phyloP scores from a whole-genome alignment of 495 filamentous ascomycete species.

The Hypoxylon subgilvum region DNA sequence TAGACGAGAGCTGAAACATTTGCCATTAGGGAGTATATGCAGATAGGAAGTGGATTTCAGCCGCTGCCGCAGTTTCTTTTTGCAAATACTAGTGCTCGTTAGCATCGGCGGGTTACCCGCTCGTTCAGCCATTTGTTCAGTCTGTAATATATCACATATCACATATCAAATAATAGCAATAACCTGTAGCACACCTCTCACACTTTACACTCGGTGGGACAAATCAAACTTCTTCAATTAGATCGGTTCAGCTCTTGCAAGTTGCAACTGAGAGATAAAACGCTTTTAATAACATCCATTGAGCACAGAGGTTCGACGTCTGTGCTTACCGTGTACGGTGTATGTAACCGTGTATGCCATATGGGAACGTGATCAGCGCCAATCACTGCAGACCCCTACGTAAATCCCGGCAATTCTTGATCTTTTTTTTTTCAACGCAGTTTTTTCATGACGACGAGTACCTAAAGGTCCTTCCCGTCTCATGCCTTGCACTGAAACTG shows the following conservation, averaged over 20 bases:
- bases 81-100: conserved; percentile 9
- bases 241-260: too few species aligned
- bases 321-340: neutral
- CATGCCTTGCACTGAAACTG: conserved; percentile 24
- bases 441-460: neutral
- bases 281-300: neutral
- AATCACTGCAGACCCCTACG: conserved; percentile 21
- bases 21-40: conserved; percentile 9
- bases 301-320: neutral
- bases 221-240: too few species aligned
- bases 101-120: conserved; percentile 2
- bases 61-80: conserved; percentile 4
- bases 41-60: neutral
- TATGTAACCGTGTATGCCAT: neutral
- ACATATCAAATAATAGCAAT: neutral
- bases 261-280: too few species aligned
- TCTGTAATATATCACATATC: too few species aligned
- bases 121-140: neutral
- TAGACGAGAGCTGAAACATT: conserved; percentile 17
- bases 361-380: conserved; percentile 14
- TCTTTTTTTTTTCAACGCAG: conserved; percentile 1
- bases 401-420: conserved; percentile 30
- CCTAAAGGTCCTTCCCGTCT: conserved; percentile 3
- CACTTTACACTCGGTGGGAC: too few species aligned
- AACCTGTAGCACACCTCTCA: too few species aligned